phyloP scores from a whole-genome alignment of 768 basidiomycete genomes.

The Mycena olivaceomarginata region DNA sequence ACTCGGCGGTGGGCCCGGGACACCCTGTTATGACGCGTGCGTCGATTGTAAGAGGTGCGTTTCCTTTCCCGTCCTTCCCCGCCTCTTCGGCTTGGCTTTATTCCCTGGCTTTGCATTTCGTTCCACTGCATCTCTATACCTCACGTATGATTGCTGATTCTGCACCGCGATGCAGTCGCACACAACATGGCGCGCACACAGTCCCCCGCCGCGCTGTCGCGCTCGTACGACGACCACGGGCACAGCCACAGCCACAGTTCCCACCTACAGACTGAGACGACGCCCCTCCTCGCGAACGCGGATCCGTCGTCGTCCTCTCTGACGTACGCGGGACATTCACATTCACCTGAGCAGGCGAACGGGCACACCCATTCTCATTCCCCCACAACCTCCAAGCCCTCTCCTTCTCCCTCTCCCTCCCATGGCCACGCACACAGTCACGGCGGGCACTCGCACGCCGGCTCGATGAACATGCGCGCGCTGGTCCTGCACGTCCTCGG shows the following conservation, averaged over 20 bases:
- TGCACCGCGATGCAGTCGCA: conserved; percentile 76
- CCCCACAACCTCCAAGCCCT: background rate
- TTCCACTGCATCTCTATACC: conserved; percentile 74
- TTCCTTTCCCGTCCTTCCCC: background rate
- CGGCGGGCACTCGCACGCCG: conserved; percentile 63
- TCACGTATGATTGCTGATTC: background rate
- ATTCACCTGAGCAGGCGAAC: conserved; percentile 40
- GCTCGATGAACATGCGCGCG: conserved; percentile 99
- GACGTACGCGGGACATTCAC: background rate
- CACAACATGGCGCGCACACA: conserved; percentile 82
- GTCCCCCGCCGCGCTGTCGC: conserved; percentile 58
- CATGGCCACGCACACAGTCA: conserved; percentile 49
- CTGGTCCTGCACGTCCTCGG: conserved; percentile 96
- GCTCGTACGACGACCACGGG: conserved; percentile 40
- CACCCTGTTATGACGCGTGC: conserved; percentile 41
- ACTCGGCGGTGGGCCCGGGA: conserved; percentile 12
- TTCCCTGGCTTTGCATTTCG: too few species aligned
- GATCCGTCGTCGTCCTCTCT: background rate
- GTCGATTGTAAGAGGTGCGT: conserved; percentile 53
- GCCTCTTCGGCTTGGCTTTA: too few species aligned
- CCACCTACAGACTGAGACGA: background rate
- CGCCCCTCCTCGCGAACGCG: conserved; percentile 41
- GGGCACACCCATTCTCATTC: conserved; percentile 45
- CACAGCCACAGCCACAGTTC: background rate
- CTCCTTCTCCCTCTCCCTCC: conserved; percentile 8